Evolutionary conservation across 2,329 filamentous ascomycete species (phyloP).

Genomic region (Aspergillus pseudonomiae): DNA sequence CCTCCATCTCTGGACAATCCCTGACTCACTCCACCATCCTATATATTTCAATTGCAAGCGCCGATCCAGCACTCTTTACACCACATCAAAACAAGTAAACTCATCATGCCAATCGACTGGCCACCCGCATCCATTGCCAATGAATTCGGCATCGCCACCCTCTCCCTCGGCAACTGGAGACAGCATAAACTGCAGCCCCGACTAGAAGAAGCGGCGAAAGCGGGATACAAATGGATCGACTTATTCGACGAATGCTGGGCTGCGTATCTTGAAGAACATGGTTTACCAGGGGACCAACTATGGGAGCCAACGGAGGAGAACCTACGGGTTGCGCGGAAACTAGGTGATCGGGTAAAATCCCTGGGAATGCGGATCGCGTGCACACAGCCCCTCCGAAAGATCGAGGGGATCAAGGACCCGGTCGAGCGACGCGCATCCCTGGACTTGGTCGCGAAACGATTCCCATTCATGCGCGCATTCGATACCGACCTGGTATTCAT

Average conservation of each 20-base stretch:
- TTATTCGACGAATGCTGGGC: constrained; percentile 42
- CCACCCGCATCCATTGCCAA: constrained; percentile 21
- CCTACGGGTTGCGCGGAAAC: constrained; percentile 28
- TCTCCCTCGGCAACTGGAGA: constrained; percentile 35
- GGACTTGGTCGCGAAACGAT: constrained; percentile 34
- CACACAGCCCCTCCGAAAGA: constrained; percentile 36
- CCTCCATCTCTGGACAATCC: background rate
- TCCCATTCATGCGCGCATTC: constrained; percentile 41
- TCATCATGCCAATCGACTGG: constrained; percentile 20
- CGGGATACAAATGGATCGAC: constrained; percentile 37
- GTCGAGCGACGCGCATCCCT: constrained; percentile 27
- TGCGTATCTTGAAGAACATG: constrained; percentile 33
- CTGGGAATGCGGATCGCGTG: constrained; percentile 37
- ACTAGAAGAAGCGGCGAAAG: constrained; percentile 33
- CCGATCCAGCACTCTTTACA: background rate
- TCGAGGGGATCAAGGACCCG: constrained; percentile 35
- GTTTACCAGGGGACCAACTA: constrained; percentile 25
- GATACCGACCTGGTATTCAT: constrained; percentile 40
- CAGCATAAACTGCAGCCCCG: constrained; percentile 32
- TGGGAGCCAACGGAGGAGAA: constrained; percentile 35
- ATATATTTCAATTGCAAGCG: background rate
- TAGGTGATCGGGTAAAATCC: constrained; percentile 33
- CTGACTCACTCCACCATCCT: background rate
- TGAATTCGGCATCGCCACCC: constrained; percentile 35
- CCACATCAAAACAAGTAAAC: background rate